Evolutionary conservation across 2,329 filamentous ascomycete species (phyloP), one percentile per base, ranked within the genome.

Genomic region (Exophiala phaeomuriformis): DNA sequence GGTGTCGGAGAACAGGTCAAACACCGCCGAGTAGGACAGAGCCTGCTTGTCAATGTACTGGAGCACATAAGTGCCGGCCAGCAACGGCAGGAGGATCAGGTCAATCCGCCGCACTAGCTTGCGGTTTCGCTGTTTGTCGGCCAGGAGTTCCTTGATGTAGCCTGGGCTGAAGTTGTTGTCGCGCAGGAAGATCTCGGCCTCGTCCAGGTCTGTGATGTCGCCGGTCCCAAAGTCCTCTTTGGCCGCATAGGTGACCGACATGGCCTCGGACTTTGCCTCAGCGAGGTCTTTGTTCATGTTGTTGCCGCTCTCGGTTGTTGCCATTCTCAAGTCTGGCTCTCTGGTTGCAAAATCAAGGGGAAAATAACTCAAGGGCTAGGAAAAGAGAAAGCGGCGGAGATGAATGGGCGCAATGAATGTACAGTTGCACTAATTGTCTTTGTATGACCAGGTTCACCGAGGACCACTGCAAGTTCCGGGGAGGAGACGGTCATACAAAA

Each of bases 31-130:
- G 61, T 80, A 81, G 0, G 72, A 72, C 3, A 80, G 66, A 0
- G 77, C 75, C 56, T 76, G 73, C 65, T 81, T 81, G 65, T 80
- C 77, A 59, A 80, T 76, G 54, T 77, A 80, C 58, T 81, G 53
- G 5, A 56, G 53, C 36, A 56, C 44, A 61, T 83, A 83, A 1
- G 71, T 77, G 63, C 59, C 72, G 50, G 67, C 78, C 69, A 76
- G 72, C 53, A 75, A 56, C 3, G 74, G 81, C 65, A 83, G 73
- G 32, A 81, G 65, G 53, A 66, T 67, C 52, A 63, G 63, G 47
- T 70, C 68, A 42, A 68, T 65, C 57, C 67, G 68, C 44, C 65
- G 62, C 10, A 68, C 59, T 4, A 70, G 62, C n/a, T 53, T 55
- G 49, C 65, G 65, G 55, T 66, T 78, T 4, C 81, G 71, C 72